Conservation (phyloP, 2,329 filamentous ascomycete species). For the Eutypella sp. region DNA sequence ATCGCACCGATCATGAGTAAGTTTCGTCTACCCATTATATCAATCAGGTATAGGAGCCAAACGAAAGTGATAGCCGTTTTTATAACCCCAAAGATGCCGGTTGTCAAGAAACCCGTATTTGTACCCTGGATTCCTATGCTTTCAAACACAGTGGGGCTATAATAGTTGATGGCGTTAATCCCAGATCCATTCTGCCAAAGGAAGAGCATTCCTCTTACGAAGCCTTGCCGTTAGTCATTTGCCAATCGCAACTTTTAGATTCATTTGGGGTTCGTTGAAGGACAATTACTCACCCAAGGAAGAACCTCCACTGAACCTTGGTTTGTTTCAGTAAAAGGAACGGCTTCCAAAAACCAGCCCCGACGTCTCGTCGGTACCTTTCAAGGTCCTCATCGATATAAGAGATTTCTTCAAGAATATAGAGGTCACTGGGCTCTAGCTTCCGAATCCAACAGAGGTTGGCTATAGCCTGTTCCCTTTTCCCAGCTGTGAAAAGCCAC, state of each 20-base stretch:
- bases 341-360: conserved; percentile 70
- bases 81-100: conserved; percentile 61
- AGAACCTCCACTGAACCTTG: conserved; percentile 64
- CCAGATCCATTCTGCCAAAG: conserved; percentile 73
- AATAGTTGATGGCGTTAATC: conserved; percentile 67
- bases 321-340: conserved; percentile 53
- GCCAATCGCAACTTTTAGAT: no score
- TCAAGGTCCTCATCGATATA: conserved; percentile 68
- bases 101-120: conserved; percentile 54
- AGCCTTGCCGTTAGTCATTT: conserved; percentile 38
- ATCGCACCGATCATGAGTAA: conserved; percentile 53
- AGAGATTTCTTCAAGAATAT: conserved; percentile 69
- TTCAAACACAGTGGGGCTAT: conserved; percentile 58
- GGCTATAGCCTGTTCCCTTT: conserved; percentile 52
- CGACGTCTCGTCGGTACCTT: conserved; percentile 56
- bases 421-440: conserved; percentile 49
- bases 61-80: conserved; percentile 58
- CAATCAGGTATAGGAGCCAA: conserved; percentile 60
- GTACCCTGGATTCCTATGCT: conserved; percentile 56
- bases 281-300: conserved; percentile 45
- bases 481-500: conserved; percentile 62
- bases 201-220: conserved; percentile 67
- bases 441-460: conserved; percentile 62
- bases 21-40: conserved; percentile 54
- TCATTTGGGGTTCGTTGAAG: no score